A percentile compares a stretch with the other conserved stretches of the same genome.
These are phyloP conservation scores for Lomentospora prolificans DNA, from an alignment of 2,329 filamentous ascomycete genomes.

Conservation along the genomic window DNA sequence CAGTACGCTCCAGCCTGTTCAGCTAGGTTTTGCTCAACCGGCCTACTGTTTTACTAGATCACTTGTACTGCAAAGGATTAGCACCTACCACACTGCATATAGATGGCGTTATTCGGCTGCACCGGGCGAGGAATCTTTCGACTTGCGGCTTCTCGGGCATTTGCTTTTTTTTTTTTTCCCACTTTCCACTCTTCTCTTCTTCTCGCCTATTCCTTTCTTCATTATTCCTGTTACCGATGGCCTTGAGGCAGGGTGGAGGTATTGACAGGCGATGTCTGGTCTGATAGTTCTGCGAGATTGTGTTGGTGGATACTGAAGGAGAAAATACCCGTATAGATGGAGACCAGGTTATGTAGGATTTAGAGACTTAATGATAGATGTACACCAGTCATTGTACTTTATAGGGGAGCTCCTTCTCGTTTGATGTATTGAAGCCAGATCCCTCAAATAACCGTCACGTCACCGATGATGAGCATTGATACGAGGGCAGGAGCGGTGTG, in stretches of 20 bases:
- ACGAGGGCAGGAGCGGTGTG: not conserved
- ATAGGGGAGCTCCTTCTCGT: not conserved
- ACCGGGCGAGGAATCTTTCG: not conserved
- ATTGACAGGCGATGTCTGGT: not conserved
- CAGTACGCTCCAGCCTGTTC: not conserved
- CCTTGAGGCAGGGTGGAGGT: not conserved
- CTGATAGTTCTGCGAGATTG: not conserved
- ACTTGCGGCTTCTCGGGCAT: not conserved
- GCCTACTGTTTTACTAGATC: not conserved
- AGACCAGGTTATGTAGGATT: not conserved
- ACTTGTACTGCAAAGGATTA: not conserved
- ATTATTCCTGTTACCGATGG: not conserved
- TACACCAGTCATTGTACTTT: not conserved
- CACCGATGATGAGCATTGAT: not conserved
- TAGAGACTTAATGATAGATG: not conserved
- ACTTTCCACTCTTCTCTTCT: not conserved
- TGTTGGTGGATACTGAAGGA: not conserved
- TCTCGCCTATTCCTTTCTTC: not conserved
- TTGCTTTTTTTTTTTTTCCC: not conserved
- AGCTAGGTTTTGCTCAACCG: not conserved
- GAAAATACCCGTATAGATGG: not conserved
- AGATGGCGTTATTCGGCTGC: constrained; percentile 8
- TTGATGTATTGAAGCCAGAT: not conserved
- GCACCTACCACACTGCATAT: constrained; percentile 5
- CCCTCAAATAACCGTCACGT: not conserved